Evolutionary conservation across 805 yeast species (phyloP).

Genomic region (Candida tallmaniae): DNA sequence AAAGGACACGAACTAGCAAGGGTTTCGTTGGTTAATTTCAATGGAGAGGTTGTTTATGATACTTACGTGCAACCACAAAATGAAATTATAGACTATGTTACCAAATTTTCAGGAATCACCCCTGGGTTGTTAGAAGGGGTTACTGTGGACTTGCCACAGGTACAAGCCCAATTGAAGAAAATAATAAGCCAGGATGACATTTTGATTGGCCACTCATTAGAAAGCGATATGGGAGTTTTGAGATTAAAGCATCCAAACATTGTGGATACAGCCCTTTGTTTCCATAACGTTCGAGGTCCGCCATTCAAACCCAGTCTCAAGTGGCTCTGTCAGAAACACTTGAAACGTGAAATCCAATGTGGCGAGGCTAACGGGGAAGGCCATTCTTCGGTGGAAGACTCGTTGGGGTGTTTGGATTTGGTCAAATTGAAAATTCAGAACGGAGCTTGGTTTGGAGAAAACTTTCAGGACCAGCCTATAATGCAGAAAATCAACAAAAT

Average conservation of each 20-base stretch:
- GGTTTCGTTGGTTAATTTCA: conserved; percentile 66
- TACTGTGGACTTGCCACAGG: conserved; percentile 60
- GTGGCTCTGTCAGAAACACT: conserved; percentile 56
- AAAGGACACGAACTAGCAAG: conserved; percentile 68
- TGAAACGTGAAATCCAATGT: conserved; percentile 60
- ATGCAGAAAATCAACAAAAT: conserved; percentile 16
- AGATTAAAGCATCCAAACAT: conserved; percentile 66
- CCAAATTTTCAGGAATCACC: conserved; percentile 85
- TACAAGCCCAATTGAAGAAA: conserved; percentile 52
- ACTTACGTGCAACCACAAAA: conserved; percentile 73
- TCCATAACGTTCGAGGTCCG: conserved; percentile 78
- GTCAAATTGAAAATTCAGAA: conserved; percentile 63
- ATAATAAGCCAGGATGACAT: conserved; percentile 55
- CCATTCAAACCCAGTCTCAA: conserved; percentile 76
- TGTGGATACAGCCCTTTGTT: conserved; percentile 76
- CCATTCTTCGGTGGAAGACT: conserved; percentile 87
- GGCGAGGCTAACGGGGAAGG: conserved; percentile 52
- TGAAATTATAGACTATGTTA: conserved; percentile 73
- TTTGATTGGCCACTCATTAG: conserved; percentile 85
- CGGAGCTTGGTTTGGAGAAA: conserved; percentile 61
- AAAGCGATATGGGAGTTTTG: conserved; percentile 72
- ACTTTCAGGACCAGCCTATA: conserved; percentile 21
- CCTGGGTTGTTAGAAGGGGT: conserved; percentile 58
- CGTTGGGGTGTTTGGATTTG: conserved; percentile 72
- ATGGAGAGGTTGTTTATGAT: conserved; percentile 60